Base-by-base conservation (phyloP, 2,329 filamentous ascomycete genomes). In the Rhynchosporium secalis region DNA sequence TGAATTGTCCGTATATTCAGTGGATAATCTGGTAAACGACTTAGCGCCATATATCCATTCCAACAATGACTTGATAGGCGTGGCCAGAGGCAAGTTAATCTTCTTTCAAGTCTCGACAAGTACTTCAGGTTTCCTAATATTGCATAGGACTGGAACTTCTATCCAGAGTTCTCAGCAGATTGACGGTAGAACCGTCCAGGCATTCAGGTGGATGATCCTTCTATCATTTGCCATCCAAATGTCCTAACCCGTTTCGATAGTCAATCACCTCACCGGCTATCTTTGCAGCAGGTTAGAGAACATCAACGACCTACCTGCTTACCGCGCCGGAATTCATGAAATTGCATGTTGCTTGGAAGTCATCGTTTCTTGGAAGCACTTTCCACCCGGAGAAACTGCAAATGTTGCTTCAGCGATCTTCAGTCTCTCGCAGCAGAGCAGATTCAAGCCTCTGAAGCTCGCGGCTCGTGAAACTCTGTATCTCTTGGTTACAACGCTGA, bases 391-490 rank as follows among this genome's bases (percentile, higher is more conserved):
- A 26, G 65, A 70, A 58, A 64, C 66, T n/a, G 43, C 43, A 12
- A 12, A 48, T 29, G 56, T 72, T 6, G 57, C 58, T 15, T 57
- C 60, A 8, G 62, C 70, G 12, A 58, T 71, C 3, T 71, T 69
- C 33, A 38, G 41, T 20, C 61, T 71, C 2, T 56, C 59, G 8
- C 31, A 56, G 10, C 36, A 61, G 7, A 62, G 52, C 40, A 54
- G 45, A 9, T 69, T 70, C 29, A 62, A 55, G n/a, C 63, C 68
- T 10, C 64, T 68, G 33, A 66, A 61, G 4, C 60, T 65, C 1
- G n/a, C 57, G 4, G 69, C 70, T 9, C 62, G 72, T 38, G 46
- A 65, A n/a, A 60, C 56, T 28, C 60, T 71, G 8, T 68, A 69
- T 36, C 46, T 60, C 12, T 52, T 74, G 3, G 46, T 72, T 8